phyloP scores from a whole-genome alignment of 805 yeast species.

The Candida pini region DNA sequence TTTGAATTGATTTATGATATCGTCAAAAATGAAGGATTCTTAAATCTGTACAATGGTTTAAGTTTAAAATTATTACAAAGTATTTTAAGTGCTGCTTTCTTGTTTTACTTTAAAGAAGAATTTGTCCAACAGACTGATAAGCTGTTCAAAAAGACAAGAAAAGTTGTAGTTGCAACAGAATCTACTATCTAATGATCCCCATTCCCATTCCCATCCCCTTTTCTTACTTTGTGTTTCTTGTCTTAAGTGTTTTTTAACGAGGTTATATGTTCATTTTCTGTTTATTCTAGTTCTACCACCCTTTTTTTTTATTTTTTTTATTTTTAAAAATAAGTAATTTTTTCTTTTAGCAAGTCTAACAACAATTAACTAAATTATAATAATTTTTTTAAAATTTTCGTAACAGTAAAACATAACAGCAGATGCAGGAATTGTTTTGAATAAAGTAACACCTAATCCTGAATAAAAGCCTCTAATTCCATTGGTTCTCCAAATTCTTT shows the following conservation, averaged over 20 bases:
- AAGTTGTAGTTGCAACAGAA: no score
- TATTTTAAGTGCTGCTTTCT: slow-evolving; percentile 81
- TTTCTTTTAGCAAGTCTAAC: not conserved
- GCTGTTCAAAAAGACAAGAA: slow-evolving; percentile 35
- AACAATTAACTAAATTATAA: not conserved
- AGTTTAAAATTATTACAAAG: slow-evolving; percentile 76
- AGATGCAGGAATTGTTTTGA: slow-evolving; percentile 84
- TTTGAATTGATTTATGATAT: slow-evolving; percentile 51
- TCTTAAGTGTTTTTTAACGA: no score
- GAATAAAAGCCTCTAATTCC: slow-evolving; percentile 74
- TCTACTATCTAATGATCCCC: not conserved
- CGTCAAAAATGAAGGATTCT: slow-evolving; percentile 62
- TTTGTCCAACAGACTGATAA: slow-evolving; percentile 55
- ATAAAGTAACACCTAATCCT: slow-evolving; percentile 77
- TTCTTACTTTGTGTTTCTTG: no score
- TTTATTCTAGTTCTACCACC: no score
- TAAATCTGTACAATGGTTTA: slow-evolving; percentile 78
- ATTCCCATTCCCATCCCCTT: not conserved
- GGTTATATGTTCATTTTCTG: no score
- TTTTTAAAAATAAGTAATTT: no score
- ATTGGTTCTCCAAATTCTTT: slow-evolving; percentile 37
- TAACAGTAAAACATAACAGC: slow-evolving; percentile 81
- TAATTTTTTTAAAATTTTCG: slow-evolving; percentile 46
- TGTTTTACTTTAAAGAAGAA: slow-evolving; percentile 88
- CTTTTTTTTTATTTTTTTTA: no score